A percentile compares a stretch with the other conserved stretches of the same genome.
Conservation (phyloP, 1,284 basidiomycete species). For the Ganoderma lucidum region DNA sequence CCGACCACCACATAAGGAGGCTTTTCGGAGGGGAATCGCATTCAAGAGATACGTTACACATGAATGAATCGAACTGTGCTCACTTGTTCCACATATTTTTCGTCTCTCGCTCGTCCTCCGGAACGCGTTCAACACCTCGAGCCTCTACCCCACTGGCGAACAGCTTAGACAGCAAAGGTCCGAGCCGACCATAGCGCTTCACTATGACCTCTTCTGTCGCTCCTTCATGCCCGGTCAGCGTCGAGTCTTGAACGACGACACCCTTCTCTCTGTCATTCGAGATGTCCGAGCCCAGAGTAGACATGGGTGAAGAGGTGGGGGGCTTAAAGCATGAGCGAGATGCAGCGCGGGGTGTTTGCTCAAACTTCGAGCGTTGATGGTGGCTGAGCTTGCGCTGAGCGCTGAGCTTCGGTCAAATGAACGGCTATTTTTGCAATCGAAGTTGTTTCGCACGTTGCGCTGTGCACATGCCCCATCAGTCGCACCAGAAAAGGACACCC, state of each 20-base stretch:
- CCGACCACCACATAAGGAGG: constrained; percentile 61
- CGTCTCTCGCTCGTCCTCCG: constrained; percentile 53
- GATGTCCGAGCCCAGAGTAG: constrained; percentile 26
- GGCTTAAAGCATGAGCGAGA: not conserved
- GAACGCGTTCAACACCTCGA: constrained; percentile 59
- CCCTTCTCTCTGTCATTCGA: constrained; percentile 39
- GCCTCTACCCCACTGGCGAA: constrained; percentile 57
- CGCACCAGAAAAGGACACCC: constrained; percentile 16
- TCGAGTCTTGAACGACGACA: constrained; percentile 18
- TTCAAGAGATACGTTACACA: not conserved
- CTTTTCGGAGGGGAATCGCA: constrained; percentile 34
- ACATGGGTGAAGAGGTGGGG: constrained; percentile 28
- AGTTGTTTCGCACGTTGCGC: constrained; percentile 7
- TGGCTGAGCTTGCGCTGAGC: not conserved
- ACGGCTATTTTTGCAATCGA: constrained; percentile 34
- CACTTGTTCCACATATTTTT: constrained; percentile 61
- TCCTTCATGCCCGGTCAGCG: constrained; percentile 12
- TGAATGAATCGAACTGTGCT: constrained; percentile 20
- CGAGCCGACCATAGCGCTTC: constrained; percentile 47
- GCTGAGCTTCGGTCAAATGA: not conserved
- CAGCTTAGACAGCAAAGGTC: constrained; percentile 48
- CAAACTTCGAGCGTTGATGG: not conserved
- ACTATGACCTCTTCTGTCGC: constrained; percentile 45
- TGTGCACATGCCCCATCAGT: not conserved
- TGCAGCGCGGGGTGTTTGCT: not conserved